Conservation (phyloP, 1,284 basidiomycete genomes). For the Apiotrichum gracile region DNA sequence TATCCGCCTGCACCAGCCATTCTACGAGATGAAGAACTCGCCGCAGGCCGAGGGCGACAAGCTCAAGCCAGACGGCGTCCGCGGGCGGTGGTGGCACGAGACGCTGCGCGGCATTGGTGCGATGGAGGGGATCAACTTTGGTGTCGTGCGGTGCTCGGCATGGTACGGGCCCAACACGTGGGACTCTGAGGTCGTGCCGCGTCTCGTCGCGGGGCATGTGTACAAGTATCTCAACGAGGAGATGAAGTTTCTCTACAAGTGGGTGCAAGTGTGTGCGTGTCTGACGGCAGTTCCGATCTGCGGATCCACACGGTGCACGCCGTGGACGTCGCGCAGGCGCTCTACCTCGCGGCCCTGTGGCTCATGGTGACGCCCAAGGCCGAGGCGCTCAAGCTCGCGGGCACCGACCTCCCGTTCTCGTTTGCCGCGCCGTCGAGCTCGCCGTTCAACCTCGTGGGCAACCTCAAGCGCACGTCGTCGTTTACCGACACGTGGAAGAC, state of each 20-base stretch:
- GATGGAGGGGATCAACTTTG: constrained; percentile 67
- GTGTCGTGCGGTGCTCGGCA: constrained; percentile 54
- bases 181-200: constrained; percentile 55
- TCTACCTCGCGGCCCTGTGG: constrained; percentile 57
- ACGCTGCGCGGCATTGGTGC: constrained; percentile 66
- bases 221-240: constrained; percentile 77
- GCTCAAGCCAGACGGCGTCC: constrained; percentile 63
- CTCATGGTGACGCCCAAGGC: constrained; percentile 24
- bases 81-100: constrained; percentile 88
- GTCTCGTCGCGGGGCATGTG: constrained; percentile 67
- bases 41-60: constrained; percentile 61
- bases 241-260: constrained; percentile 72
- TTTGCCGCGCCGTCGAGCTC: constrained; percentile 13
- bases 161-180: constrained; percentile 37
- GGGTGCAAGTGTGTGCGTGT: neutral
- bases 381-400: constrained; percentile 50
- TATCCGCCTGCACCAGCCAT: constrained; percentile 71
- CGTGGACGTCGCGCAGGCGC: constrained; percentile 66
- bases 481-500: constrained; percentile 36
- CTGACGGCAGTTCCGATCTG: constrained; percentile 55
- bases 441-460: constrained; percentile 12
- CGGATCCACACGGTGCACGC: constrained; percentile 73
- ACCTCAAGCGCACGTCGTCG: constrained; percentile 8
- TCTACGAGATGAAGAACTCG: constrained; percentile 61
- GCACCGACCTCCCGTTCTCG: constrained; percentile 60